These are phyloP conservation scores for Oligophagozyma castellii DNA, from an alignment of 1,139 yeast species.

Conservation along the genomic window DNA sequence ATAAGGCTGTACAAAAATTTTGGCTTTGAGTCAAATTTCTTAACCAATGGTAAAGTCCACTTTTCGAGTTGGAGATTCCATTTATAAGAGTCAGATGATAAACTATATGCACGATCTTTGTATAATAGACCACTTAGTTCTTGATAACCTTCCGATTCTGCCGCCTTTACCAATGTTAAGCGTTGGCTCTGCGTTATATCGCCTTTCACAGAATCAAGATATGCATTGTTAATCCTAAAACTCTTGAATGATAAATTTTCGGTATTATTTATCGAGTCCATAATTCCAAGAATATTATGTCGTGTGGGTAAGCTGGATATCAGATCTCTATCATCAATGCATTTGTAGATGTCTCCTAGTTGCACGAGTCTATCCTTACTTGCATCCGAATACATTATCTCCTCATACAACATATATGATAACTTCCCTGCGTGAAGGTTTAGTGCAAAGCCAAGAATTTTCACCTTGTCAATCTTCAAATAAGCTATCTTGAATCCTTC, in stretches of 20 bases:
- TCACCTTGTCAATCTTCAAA: constrained; percentile 24
- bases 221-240: constrained; percentile 43
- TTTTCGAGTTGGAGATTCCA: constrained; percentile 19
- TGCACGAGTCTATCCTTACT: constrained; percentile 9
- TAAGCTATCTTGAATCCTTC: constrained; percentile 20
- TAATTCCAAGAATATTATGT: constrained; percentile 39
- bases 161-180: constrained; percentile 12
- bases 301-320: constrained; percentile 48
- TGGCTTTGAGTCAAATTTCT: constrained; percentile 6
- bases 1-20: constrained; percentile 14
- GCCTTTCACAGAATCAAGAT: constrained; percentile 41
- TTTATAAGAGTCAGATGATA: constrained; percentile 7
- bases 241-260: constrained; percentile 29
- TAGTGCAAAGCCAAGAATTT: constrained; percentile 28
- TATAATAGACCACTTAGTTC: constrained; percentile 14
- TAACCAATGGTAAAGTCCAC: constrained; percentile 20
- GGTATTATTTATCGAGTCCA: constrained; percentile 29
- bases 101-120: constrained; percentile 1
- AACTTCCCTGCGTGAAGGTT: constrained; percentile 30
- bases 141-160: constrained; percentile 16
- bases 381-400: constrained; percentile 19
- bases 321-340: constrained; percentile 44
- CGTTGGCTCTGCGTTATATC: constrained; percentile 33
- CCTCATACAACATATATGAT: constrained; percentile 46
- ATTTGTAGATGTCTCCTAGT: constrained; percentile 32